These are phyloP conservation scores for Rhizopogon sp. DNA, from an alignment of 768 basidiomycete genomes.

Conservation along the genomic window DNA sequence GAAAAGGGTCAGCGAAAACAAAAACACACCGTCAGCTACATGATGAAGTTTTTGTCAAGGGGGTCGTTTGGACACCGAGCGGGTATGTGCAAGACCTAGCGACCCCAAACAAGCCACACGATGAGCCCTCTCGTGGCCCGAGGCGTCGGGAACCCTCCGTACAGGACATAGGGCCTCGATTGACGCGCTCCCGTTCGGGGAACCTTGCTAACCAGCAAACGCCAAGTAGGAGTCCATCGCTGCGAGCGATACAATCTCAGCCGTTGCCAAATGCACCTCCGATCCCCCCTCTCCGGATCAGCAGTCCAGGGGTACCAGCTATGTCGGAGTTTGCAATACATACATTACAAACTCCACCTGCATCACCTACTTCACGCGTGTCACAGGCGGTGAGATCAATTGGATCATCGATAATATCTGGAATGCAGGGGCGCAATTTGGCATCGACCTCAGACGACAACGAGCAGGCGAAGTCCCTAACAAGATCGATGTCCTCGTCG, in stretches of 20 bases:
- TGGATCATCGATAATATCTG: slow-evolving; percentile 22
- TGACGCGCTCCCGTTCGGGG: slow-evolving; percentile 14
- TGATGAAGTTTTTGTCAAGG: slow-evolving; percentile 24
- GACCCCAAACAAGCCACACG: not conserved
- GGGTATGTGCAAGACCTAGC: slow-evolving; percentile 17
- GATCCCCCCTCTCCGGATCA: slow-evolving; percentile 14
- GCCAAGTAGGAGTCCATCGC: not conserved
- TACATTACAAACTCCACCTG: slow-evolving; percentile 4
- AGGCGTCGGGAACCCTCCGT: not conserved
- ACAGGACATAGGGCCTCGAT: not conserved
- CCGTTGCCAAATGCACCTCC: slow-evolving; percentile 2
- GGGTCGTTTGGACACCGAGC: slow-evolving; percentile 24
- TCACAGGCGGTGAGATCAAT: slow-evolving; percentile 15
- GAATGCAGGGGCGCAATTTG: slow-evolving; percentile 10
- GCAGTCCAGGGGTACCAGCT: slow-evolving; percentile 11
- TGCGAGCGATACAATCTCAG: not conserved
- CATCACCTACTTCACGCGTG: slow-evolving; percentile 14
- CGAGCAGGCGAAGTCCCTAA: slow-evolving; percentile 7
- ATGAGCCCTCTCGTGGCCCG: not conserved
- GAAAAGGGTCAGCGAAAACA: slow-evolving; percentile 16
- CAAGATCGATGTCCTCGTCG: slow-evolving; percentile 7
- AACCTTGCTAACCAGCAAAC: slow-evolving; percentile 6
- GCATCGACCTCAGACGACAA: slow-evolving; percentile 5
- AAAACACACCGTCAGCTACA: slow-evolving; percentile 32
- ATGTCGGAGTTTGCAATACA: slow-evolving; percentile 17